Conservation (phyloP, 306 rosid species). For the Cicer pinnatifidum region DNA sequence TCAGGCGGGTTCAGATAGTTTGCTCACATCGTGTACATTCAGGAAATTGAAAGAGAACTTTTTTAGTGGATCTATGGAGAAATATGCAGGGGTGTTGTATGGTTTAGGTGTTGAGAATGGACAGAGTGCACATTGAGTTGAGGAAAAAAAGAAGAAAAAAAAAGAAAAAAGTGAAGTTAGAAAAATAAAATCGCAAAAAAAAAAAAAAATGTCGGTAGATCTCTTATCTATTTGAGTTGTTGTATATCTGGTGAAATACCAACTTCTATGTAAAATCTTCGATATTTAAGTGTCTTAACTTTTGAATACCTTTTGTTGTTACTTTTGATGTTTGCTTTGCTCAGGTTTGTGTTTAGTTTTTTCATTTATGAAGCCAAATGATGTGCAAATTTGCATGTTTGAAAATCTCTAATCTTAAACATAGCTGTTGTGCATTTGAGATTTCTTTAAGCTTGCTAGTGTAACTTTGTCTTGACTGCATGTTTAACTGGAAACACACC, state of each 20-base stretch:
- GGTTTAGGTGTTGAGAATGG: constrained; percentile 65
- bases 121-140: constrained; percentile 43
- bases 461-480: background rate
- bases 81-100: constrained; percentile 63
- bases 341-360: background rate
- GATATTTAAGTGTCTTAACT: constrained; percentile 45
- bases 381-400: constrained; percentile 1
- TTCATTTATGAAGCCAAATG: background rate
- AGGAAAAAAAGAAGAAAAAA: background rate
- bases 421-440: background rate
- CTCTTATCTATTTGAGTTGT: constrained; percentile 35
- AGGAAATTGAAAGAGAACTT: constrained; percentile 58
- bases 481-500: background rate
- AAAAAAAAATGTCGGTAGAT: constrained; percentile 38
- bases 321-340: background rate
- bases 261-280: constrained; percentile 44
- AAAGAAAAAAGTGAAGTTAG: constrained; percentile 29
- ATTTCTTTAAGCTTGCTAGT: background rate
- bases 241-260: constrained; percentile 46
- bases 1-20: constrained; percentile 61
- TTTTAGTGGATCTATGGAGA: constrained; percentile 63
- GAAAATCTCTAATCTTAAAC: background rate
- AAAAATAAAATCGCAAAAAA: background rate
- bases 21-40: constrained; percentile 59
- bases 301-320: constrained; percentile 36